A percentile compares a stretch with the other conserved stretches of the same genome.
These are phyloP conservation scores for Cajanus cajan DNA, from an alignment of 306 rosid genomes.

Conservation along the genomic window DNA sequence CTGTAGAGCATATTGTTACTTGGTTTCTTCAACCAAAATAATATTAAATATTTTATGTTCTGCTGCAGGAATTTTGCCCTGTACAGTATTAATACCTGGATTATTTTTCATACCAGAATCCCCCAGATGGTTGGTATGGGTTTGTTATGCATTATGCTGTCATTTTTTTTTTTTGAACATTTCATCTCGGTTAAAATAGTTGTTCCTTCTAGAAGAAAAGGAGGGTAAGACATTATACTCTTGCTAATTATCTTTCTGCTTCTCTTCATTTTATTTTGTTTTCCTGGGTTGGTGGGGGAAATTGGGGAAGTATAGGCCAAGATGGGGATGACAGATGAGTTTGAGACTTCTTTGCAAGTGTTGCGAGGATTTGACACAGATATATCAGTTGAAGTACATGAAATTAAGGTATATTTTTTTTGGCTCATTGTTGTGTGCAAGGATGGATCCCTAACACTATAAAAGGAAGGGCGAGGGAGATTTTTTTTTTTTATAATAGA, in stretches of 20 bases:
- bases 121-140: constrained; percentile 89
- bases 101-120: constrained; percentile 88
- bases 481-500: no score
- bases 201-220: constrained; percentile 4
- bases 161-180: background rate
- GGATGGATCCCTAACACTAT: no score
- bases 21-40: background rate
- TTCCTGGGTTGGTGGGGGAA: background rate
- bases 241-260: constrained; percentile 12
- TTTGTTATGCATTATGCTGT: constrained; percentile 1
- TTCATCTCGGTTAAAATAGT: constrained; percentile 2
- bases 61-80: constrained; percentile 77
- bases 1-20: constrained; percentile 1
- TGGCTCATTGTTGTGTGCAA: background rate
- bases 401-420: constrained; percentile 64
- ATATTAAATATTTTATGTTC: constrained; percentile 4
- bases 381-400: constrained; percentile 78
- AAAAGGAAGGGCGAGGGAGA: no score
- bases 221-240: background rate
- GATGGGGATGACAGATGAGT: constrained; percentile 87
- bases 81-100: constrained; percentile 72
- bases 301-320: constrained; percentile 57
- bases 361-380: constrained; percentile 79
- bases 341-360: constrained; percentile 86
- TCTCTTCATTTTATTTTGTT: background rate